These are phyloP conservation scores for Tricholoma matsutake DNA, from an alignment of 768 basidiomycete genomes.

Conservation along the genomic window DNA sequence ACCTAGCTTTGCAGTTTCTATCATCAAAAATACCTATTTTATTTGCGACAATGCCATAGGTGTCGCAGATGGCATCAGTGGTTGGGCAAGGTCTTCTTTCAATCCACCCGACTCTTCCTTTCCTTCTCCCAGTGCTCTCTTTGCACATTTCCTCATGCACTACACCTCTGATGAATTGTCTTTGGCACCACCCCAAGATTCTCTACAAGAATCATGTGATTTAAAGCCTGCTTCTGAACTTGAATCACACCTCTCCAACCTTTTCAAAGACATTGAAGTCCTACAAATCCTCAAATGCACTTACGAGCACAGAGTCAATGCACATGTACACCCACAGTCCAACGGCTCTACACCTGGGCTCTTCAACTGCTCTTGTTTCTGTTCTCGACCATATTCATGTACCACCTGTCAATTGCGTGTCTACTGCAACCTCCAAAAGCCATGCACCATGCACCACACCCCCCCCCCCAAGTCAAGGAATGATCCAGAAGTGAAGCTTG, in stretches of 20 bases:
- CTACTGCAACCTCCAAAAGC: neutral
- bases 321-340: constrained; percentile 41
- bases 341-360: constrained; percentile 42
- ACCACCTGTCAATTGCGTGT: neutral
- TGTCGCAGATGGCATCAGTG: constrained; percentile 95
- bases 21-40: constrained; percentile 94
- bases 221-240: constrained; percentile 19
- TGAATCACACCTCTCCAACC: constrained; percentile 51
- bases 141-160: constrained; percentile 83
- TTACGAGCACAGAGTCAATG: constrained; percentile 61
- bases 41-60: constrained; percentile 83
- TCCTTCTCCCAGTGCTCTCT: constrained; percentile 47
- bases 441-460: neutral
- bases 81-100: constrained; percentile 68
- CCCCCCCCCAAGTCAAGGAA: constrained; percentile 1
- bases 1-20: constrained; percentile 59
- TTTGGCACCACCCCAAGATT: constrained; percentile 10
- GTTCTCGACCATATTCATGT: constrained; percentile 46
- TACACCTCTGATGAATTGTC: constrained; percentile 61
- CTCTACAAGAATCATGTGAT: neutral
- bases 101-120: constrained; percentile 17
- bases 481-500: constrained; percentile 5
- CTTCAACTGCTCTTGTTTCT: constrained; percentile 66
- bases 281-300: constrained; percentile 67
- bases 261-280: constrained; percentile 68